Conservation (phyloP, 2,329 filamentous ascomycete species). For the Cordyceps militaris region DNA sequence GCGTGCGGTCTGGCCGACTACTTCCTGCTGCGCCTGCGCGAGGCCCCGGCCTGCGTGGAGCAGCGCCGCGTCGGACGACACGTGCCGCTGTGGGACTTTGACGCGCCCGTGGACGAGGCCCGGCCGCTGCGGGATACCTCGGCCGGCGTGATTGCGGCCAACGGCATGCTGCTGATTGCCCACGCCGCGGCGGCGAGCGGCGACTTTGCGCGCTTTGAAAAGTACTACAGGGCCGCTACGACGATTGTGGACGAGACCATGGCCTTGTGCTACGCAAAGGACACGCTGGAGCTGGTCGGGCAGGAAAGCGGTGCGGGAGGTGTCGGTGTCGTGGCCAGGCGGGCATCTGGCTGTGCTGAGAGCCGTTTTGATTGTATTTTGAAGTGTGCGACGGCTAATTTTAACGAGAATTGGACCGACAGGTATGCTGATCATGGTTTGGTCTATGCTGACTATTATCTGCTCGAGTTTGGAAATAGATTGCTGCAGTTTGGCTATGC, state of each 20-base stretch:
- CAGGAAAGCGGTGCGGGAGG: not conserved
- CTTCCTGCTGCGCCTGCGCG: constrained; percentile 35
- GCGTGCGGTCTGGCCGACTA: constrained; percentile 39
- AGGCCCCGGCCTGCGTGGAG: constrained; percentile 19
- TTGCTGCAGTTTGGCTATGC: constrained; percentile 30
- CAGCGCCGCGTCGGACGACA: constrained; percentile 17
- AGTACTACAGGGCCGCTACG: constrained; percentile 23
- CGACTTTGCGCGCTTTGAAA: constrained; percentile 13
- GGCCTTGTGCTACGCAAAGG: constrained; percentile 21
- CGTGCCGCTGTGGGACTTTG: constrained; percentile 28
- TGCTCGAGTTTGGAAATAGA: constrained; percentile 41
- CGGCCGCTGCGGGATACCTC: constrained; percentile 29
- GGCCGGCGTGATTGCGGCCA: constrained; percentile 34
- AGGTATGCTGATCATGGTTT: constrained; percentile 32
- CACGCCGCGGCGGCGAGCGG: constrained; percentile 23
- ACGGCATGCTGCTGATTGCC: constrained; percentile 34
- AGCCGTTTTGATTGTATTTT: constrained; percentile 25
- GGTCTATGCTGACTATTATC: constrained; percentile 43
- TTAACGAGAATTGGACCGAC: constrained; percentile 23
- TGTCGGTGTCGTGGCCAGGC: not conserved
- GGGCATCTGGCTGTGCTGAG: not conserved
- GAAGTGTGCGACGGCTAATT: constrained; percentile 28
- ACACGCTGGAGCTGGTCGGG: constrained; percentile 18
- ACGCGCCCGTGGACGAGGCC: constrained; percentile 33
- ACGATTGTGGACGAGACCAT: constrained; percentile 25